Evolutionary conservation across 805 yeast genomes (phyloP).

Genomic region (Ogataea paraovalis): DNA sequence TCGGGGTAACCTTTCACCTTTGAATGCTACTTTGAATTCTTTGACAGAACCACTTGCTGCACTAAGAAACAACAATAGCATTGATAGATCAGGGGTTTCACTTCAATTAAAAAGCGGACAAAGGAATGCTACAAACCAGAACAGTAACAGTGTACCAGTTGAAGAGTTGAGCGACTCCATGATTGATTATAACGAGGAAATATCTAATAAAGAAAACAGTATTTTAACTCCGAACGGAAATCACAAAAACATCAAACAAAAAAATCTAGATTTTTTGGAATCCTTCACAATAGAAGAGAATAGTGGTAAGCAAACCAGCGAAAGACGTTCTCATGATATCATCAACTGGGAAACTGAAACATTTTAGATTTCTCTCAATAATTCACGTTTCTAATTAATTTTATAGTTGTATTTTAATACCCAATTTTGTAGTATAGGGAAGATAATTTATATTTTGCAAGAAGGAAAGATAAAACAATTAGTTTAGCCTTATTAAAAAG

Average conservation of each 20-base stretch:
- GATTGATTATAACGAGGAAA: slow-evolving; percentile 26
- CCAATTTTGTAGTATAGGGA: background rate
- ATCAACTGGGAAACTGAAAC: slow-evolving; percentile 22
- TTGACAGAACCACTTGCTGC: background rate
- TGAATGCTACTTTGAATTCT: background rate
- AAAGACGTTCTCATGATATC: slow-evolving; percentile 7
- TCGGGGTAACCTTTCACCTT: background rate
- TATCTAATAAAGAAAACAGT: slow-evolving; percentile 3
- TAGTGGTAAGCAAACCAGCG: background rate
- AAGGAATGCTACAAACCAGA: background rate
- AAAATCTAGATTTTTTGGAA: background rate
- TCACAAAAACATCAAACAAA: background rate
- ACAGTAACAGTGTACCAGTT: slow-evolving; percentile 5
- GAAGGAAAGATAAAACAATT: too few relatives aligned
- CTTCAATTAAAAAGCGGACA: background rate
- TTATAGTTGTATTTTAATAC: background rate
- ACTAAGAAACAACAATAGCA: background rate
- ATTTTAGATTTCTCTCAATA: slow-evolving; percentile 4
- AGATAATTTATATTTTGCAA: too few relatives aligned
- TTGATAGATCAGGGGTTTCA: background rate
- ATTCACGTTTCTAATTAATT: background rate
- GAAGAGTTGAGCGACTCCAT: slow-evolving; percentile 28
- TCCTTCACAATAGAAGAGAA: background rate
- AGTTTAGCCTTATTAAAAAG: too few relatives aligned
- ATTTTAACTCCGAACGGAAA: background rate